Percentiles rank a stretch among this genome's conserved stretches.
These are phyloP conservation scores for Asterophora lycoperdoides DNA, from an alignment of 768 basidiomycete genomes.

Conservation along the genomic window DNA sequence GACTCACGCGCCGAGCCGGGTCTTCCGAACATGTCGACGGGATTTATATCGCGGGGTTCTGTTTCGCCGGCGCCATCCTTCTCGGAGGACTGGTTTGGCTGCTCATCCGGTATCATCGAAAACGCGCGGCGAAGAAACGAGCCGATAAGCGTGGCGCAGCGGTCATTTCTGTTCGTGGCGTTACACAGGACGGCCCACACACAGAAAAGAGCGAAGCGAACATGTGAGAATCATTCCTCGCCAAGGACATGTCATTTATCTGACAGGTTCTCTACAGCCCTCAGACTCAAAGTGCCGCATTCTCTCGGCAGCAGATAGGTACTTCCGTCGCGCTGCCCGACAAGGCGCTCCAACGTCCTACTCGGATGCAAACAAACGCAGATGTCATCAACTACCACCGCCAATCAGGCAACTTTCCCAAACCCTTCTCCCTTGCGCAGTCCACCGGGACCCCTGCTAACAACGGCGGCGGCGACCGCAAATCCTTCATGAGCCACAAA, in stretches of 20 bases:
- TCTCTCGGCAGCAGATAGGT: conserved; percentile 43
- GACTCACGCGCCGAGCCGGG: conserved; percentile 12
- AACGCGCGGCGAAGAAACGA: conserved; percentile 32
- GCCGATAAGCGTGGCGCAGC: conserved; percentile 36
- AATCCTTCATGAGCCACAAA: conserved; percentile 23
- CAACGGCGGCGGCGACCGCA: conserved; percentile 11
- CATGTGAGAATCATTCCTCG: conserved; percentile 14
- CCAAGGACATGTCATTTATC: conserved; percentile 6
- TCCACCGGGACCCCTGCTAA: conserved; percentile 18
- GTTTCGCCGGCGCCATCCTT: conserved; percentile 38
- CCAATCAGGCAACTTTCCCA: conserved; percentile 38
- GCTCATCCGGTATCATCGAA: conserved; percentile 35
- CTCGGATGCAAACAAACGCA: conserved; percentile 27
- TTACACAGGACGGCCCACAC: conserved; percentile 32
- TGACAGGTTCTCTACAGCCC: not conserved
- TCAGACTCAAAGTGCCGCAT: conserved; percentile 12
- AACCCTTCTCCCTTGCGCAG: conserved; percentile 40
- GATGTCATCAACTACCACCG: conserved; percentile 43
- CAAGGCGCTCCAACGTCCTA: conserved; percentile 35
- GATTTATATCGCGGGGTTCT: conserved; percentile 48
- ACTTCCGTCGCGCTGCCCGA: conserved; percentile 50
- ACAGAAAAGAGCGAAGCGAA: not conserved
- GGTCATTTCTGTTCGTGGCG: conserved; percentile 46
- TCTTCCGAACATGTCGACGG: conserved; percentile 20
- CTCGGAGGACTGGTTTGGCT: conserved; percentile 41